A percentile compares a stretch with the other conserved stretches of the same genome.
These are phyloP conservation scores for Anisodus acutangulus DNA, from an alignment of 257 asterid genomes.

Conservation along the genomic window DNA sequence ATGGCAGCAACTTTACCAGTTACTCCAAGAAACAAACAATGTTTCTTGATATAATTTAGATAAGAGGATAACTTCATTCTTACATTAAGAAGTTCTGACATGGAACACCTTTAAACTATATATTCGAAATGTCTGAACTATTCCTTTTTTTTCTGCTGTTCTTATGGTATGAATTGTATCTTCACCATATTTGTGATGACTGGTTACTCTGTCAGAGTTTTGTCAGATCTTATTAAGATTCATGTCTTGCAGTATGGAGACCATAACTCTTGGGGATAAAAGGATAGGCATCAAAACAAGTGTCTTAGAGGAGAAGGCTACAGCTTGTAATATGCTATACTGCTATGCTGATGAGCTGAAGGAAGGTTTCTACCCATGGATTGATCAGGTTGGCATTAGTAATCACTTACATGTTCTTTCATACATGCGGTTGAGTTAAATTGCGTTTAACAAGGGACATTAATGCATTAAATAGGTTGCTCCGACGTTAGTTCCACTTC, in stretches of 20 bases:
- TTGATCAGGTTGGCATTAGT: conserved; percentile 81
- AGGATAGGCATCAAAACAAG: conserved; percentile 97
- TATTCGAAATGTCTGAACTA: neutral
- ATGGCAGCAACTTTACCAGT: no score
- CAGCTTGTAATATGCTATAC: conserved; percentile 98
- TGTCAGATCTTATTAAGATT: neutral
- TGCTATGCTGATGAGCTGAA: conserved; percentile 99
- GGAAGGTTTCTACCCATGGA: conserved; percentile 99
- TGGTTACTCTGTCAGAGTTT: neutral
- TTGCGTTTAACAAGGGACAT: neutral
- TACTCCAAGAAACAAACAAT: no score
- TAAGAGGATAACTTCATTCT: neutral
- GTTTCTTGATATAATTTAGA: neutral
- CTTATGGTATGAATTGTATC: conserved; percentile 4
- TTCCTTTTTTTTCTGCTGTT: neutral
- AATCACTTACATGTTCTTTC: conserved; percentile 1
- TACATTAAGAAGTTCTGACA: conserved; percentile 6
- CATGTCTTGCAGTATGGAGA: conserved; percentile 82
- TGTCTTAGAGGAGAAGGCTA: conserved; percentile 97
- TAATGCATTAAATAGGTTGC: conserved; percentile 70
- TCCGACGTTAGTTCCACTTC: conserved; percentile 87
- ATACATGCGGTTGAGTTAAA: neutral
- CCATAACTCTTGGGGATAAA: conserved; percentile 94
- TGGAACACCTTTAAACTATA: neutral
- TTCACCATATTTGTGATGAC: neutral